A percentile compares a stretch with the other conserved stretches of the same genome.
Evolutionary conservation across 2,329 filamentous ascomycete species (phyloP).

Genomic region (Emmonsiellopsis sp.): DNA sequence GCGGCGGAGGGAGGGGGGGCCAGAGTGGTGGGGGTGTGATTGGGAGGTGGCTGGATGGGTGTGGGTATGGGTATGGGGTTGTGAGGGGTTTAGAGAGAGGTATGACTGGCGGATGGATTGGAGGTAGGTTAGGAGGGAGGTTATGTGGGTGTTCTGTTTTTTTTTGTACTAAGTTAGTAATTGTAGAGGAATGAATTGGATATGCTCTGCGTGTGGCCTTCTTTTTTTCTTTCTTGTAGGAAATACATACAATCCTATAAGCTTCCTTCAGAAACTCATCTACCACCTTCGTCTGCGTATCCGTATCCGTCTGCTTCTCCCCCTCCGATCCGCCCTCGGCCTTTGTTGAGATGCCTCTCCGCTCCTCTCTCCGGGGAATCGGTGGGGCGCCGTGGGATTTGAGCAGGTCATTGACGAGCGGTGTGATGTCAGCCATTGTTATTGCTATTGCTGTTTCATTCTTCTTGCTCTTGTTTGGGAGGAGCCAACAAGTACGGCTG

Average conservation of each 20-base stretch:
- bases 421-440: constrained; percentile 35
- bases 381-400: constrained; percentile 26
- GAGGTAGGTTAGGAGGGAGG: constrained; percentile 70
- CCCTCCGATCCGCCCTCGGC: too few species aligned
- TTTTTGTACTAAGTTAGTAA: neutral
- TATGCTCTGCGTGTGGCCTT: neutral
- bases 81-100: constrained; percentile 67
- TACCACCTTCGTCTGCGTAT: constrained; percentile 35
- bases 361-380: constrained; percentile 15
- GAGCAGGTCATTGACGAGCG: constrained; percentile 27
- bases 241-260: constrained; percentile 67
- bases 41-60: constrained; percentile 39
- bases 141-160: constrained; percentile 70
- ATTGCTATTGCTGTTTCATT: neutral
- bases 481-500: neutral
- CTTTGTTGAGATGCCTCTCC: neutral
- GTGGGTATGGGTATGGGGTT: constrained; percentile 30
- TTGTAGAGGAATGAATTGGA: constrained; percentile 10
- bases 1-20: constrained; percentile 39
- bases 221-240: constrained; percentile 3
- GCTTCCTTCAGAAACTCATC: constrained; percentile 92
- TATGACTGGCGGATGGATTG: constrained; percentile 80
- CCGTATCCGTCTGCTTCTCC: neutral
- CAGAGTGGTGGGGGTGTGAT: constrained; percentile 14
- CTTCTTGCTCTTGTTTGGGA: neutral